Conservation (phyloP, 768 basidiomycete genomes). For the Pleurotus ostreatus region DNA sequence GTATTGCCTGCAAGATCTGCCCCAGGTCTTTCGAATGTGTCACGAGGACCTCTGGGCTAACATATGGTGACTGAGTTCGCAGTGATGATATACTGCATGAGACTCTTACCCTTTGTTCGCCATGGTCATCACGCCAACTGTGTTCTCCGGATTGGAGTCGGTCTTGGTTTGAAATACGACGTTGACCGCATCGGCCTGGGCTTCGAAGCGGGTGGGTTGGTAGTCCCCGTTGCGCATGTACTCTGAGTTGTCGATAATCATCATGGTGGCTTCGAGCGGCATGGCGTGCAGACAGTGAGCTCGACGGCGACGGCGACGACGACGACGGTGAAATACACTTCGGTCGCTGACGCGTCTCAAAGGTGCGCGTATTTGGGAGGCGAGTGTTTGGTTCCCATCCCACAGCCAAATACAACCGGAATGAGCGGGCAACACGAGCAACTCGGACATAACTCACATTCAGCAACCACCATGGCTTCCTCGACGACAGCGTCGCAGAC, state of each 20-base stretch:
- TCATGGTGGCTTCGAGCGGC: conserved; percentile 97
- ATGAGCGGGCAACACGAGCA: too few relatives aligned
- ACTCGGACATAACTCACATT: background rate
- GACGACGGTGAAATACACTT: conserved; percentile 9
- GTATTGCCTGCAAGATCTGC: conserved; percentile 79
- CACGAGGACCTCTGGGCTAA: conserved; percentile 90
- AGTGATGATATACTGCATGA: background rate
- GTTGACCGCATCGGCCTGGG: conserved; percentile 89
- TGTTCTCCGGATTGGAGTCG: conserved; percentile 95
- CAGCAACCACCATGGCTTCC: conserved; percentile 50
- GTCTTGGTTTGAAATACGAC: conserved; percentile 90
- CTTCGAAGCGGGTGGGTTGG: conserved; percentile 79
- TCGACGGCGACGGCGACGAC: conserved; percentile 10
- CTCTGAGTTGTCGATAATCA: conserved; percentile 96
- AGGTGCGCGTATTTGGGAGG: background rate
- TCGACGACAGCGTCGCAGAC: conserved; percentile 78
- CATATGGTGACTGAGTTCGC: conserved; percentile 5
- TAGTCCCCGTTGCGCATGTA: conserved; percentile 97
- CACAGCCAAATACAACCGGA: background rate
- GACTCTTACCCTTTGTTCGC: conserved; percentile 83
- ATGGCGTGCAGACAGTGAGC: conserved; percentile 42
- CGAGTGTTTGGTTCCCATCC: background rate
- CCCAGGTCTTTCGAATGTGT: conserved; percentile 96
- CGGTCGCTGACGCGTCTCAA: conserved; percentile 5
- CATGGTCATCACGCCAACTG: conserved; percentile 98